phyloP scores from a whole-genome alignment of 192 early-diverging fungal species.

The Phlyctochytrium bullatum region DNA sequence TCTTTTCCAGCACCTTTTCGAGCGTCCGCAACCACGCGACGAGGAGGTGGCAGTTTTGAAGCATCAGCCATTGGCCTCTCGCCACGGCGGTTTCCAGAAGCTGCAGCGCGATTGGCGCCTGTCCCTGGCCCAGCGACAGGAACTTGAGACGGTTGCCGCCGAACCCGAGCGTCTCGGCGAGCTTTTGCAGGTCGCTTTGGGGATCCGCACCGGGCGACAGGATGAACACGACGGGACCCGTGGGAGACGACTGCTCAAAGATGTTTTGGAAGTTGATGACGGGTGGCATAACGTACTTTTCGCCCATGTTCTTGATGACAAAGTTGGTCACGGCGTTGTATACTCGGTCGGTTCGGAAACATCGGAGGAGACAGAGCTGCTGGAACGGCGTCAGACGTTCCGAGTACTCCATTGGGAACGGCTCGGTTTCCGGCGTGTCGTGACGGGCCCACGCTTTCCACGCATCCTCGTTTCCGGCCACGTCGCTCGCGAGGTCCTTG shows the following conservation, averaged over 20 bases:
- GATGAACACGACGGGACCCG: slow-evolving; percentile 60
- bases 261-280: slow-evolving; percentile 66
- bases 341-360: slow-evolving; percentile 57
- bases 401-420: slow-evolving; percentile 55
- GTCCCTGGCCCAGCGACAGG: slow-evolving; percentile 61
- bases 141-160: slow-evolving; percentile 60
- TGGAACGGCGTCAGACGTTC: slow-evolving; percentile 52
- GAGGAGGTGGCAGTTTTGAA: slow-evolving; percentile 61
- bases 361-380: slow-evolving; percentile 55
- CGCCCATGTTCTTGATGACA: slow-evolving; percentile 61
- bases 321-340: slow-evolving; percentile 63
- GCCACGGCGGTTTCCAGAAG: slow-evolving; percentile 60
- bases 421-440: slow-evolving; percentile 49
- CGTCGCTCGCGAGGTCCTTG: slow-evolving; percentile 36
- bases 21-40: slow-evolving; percentile 54
- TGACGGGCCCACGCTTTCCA: slow-evolving; percentile 50
- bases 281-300: slow-evolving; percentile 67
- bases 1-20: slow-evolving; percentile 63
- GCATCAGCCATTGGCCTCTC: slow-evolving; percentile 63
- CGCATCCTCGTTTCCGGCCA: slow-evolving; percentile 39
- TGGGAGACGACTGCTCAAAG: slow-evolving; percentile 61
- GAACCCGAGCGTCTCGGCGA: slow-evolving; percentile 58
- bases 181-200: slow-evolving; percentile 60
- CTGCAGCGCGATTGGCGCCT: slow-evolving; percentile 60
- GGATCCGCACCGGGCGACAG: slow-evolving; percentile 63